Percentiles rank a stretch among this genome's conserved stretches.
phyloP scores from a whole-genome alignment of 2,329 filamentous ascomycete genomes.

The Penicillium sp. region DNA sequence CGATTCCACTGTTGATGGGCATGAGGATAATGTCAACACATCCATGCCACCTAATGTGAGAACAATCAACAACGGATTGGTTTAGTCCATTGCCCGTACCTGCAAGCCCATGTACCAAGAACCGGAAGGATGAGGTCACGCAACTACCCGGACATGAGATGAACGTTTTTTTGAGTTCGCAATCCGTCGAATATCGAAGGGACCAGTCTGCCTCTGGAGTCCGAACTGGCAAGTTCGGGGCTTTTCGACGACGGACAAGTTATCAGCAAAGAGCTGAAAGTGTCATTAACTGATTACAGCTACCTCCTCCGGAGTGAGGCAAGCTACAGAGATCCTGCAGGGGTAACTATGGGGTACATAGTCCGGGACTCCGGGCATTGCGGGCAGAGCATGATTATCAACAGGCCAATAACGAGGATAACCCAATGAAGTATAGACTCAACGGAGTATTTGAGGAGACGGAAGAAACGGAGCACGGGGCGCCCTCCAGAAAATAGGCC shows the following conservation, averaged over 20 bases:
- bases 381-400: neutral
- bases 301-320: neutral
- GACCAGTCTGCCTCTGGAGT: neutral
- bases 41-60: too few relatives aligned
- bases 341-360: neutral
- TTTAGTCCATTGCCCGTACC: neutral
- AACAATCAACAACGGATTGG: too few relatives aligned
- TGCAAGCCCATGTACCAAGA: neutral
- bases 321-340: neutral
- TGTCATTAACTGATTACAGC: neutral
- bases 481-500: neutral
- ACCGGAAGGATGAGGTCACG: neutral
- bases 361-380: neutral
- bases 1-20: too few relatives aligned
- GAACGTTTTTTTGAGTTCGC: neutral
- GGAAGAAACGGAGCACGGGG: neutral
- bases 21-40: too few relatives aligned
- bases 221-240: neutral
- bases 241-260: neutral
- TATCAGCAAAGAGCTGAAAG: neutral
- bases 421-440: neutral
- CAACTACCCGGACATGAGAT: neutral
- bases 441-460: neutral
- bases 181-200: neutral
- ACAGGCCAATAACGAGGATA: neutral